These are phyloP conservation scores for Tetrastigma voinierianum DNA, from an alignment of 164 flowering plant genomes.

Conservation along the genomic window DNA sequence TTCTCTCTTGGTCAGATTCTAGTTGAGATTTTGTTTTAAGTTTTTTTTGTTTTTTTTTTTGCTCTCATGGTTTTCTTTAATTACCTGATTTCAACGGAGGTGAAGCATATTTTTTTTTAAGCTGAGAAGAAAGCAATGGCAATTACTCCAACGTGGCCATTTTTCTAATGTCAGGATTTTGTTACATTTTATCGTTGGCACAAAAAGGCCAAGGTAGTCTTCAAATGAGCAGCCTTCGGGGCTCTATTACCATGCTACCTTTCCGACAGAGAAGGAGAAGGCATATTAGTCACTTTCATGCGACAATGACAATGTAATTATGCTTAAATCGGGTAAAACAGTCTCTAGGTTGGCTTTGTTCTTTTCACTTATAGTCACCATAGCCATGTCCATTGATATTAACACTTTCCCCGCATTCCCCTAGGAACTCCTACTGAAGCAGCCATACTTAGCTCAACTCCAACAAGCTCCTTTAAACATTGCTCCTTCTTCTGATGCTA, in stretches of 20 bases:
- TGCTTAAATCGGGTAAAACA: neutral
- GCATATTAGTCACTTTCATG: conserved; percentile 3
- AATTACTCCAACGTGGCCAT: neutral
- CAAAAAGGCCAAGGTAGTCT: conserved; percentile 18
- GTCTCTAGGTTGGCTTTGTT: conserved; percentile 7
- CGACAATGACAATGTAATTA: neutral
- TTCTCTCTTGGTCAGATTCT: neutral
- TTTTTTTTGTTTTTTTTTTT: neutral
- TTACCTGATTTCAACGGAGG: neutral
- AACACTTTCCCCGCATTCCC: too few species aligned
- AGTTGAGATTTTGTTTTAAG: neutral
- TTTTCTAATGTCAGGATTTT: neutral
- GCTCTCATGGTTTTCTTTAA: too few species aligned
- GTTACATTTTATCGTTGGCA: conserved; percentile 5
- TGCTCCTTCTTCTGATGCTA: too few species aligned
- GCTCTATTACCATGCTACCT: neutral
- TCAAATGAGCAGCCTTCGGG: neutral
- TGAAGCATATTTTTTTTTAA: too few species aligned
- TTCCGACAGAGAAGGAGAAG: neutral
- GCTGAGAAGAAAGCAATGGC: neutral
- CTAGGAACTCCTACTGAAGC: too few species aligned
- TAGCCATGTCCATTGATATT: too few species aligned
- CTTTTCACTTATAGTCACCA: too few species aligned
- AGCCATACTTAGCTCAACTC: too few species aligned
- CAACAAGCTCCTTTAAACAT: too few species aligned